Percentiles rank a stretch among this genome's conserved stretches.
These are phyloP conservation scores for Fonsecaea monophora DNA, from an alignment of 2,329 filamentous ascomycete species.

Conservation along the genomic window DNA sequence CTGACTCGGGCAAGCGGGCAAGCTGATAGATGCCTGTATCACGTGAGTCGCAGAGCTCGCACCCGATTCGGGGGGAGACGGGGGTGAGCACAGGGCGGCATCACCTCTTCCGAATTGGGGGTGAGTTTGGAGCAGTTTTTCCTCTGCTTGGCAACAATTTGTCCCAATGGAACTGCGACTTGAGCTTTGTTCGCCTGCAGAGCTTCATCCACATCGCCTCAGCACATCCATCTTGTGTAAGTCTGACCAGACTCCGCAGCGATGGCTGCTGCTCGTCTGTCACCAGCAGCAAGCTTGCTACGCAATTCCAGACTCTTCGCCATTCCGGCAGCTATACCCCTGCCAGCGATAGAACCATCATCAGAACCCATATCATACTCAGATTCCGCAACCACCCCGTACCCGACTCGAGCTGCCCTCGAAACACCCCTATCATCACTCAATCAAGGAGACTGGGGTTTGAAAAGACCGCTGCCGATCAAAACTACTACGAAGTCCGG, in stretches of 20 bases:
- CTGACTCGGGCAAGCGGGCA: too few species aligned
- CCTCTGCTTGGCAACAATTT: background rate
- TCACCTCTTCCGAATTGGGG: too few species aligned
- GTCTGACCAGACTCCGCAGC: conserved; percentile 38
- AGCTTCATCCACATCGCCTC: background rate
- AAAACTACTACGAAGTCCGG: conserved; percentile 74
- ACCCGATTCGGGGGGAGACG: too few species aligned
- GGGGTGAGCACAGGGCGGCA: background rate
- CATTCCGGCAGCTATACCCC: conserved; percentile 75
- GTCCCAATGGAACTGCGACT: conserved; percentile 1
- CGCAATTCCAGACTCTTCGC: conserved; percentile 90
- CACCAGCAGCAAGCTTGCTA: conserved; percentile 72
- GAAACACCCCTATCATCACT: conserved; percentile 76
- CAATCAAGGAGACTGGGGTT: conserved; percentile 84
- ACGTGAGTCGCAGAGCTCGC: too few species aligned
- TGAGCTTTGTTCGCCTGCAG: background rate
- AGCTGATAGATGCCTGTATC: too few species aligned
- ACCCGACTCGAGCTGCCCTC: conserved; percentile 84
- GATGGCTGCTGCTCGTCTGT: conserved; percentile 57
- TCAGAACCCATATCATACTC: conserved; percentile 61
- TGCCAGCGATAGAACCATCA: conserved; percentile 61
- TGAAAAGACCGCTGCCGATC: conserved; percentile 82
- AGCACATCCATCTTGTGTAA: conserved; percentile 4
- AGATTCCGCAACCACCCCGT: conserved; percentile 73
- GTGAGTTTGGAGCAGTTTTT: too few species aligned